Evolutionary conservation across 805 yeast genomes (phyloP), one percentile per base, ranked within the genome.

Genomic region (Candida insectorum): DNA sequence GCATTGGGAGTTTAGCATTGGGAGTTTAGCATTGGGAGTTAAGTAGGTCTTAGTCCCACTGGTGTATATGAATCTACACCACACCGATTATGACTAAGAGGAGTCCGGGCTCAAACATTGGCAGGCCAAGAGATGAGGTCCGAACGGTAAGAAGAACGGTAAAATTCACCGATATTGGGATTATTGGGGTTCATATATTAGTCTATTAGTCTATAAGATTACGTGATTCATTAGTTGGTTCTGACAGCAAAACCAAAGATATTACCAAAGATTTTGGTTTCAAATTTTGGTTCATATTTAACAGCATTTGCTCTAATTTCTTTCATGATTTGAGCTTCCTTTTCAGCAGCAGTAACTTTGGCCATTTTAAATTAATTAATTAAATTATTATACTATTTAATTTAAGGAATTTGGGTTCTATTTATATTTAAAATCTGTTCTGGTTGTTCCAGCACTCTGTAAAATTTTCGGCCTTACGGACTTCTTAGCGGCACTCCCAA

Each of bases 271-370:
- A 65, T 56, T 27, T 62, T 55, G 23, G 67, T 62, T 44, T 62
- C 60, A 47, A 62, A 65, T 43, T 62, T 65, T 20, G 65, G 50
- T 37, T 65, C 69, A 51, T 41, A 65, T 43, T 52, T 60, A 28
- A 48, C 56, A 29, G 45, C 29, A 37, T 45, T 47, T 22, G 60
- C 51, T 59, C 68, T 62, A 40, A 66, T 66, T 44, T 65, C 71
- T 27, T 55, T 54, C 72, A 66, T 65, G 44, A 66, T 65, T 43
- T 53, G 52, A 41, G 70, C 71, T 56, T 66, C 72, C 51, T 66
- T 66, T 49, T 66, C 71, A 38, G 52, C 58, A 34, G 71, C 71
- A 37, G 65, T 52, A 42, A 54, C 37, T 45, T 45, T 55, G 36
- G 40, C 30, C 36, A 32, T 37, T 11, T 18, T 36, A 27, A 8